Conservation (phyloP, 2,329 filamentous ascomycete genomes). For the Thelonectria olida region DNA sequence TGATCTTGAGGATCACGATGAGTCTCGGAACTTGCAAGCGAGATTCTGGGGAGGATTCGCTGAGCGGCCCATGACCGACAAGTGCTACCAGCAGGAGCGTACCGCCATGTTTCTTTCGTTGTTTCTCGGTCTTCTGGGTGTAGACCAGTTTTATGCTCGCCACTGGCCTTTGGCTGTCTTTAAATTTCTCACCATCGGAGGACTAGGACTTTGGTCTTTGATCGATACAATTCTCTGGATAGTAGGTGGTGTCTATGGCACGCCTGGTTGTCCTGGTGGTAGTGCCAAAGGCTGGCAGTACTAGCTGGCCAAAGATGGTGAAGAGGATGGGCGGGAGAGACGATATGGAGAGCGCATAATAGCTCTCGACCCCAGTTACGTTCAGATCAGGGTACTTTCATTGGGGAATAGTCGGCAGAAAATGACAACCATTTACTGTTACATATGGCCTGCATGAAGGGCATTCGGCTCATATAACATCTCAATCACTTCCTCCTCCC, state of each 20-base stretch:
- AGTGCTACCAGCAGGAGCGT: slow-evolving; percentile 33
- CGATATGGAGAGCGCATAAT: no score
- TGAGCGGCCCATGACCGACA: slow-evolving; percentile 23
- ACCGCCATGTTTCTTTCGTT: slow-evolving; percentile 31
- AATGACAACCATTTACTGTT: no score
- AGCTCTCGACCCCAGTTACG: no score
- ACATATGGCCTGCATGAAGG: no score
- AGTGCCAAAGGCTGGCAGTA: slow-evolving; percentile 19
- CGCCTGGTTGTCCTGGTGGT: slow-evolving; percentile 31
- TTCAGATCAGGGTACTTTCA: no score
- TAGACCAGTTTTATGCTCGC: slow-evolving; percentile 33
- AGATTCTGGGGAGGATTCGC: slow-evolving; percentile 33
- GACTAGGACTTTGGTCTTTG: slow-evolving; percentile 24
- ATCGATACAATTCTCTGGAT: slow-evolving; percentile 36
- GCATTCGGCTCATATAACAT: no score
- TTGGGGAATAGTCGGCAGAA: no score
- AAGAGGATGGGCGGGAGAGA: no score
- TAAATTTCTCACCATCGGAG: slow-evolving; percentile 32
- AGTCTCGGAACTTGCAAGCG: no score
- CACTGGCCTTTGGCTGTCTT: slow-evolving; percentile 29
- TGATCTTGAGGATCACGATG: no score
- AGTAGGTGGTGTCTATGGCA: slow-evolving; percentile 34
- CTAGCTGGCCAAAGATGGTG: no score
- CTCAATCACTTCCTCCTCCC: no score
- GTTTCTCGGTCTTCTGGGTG: slow-evolving; percentile 19